These are phyloP conservation scores for Heliosperma pusillum DNA, from an alignment of 148 eudicot species.

Conservation along the genomic window DNA sequence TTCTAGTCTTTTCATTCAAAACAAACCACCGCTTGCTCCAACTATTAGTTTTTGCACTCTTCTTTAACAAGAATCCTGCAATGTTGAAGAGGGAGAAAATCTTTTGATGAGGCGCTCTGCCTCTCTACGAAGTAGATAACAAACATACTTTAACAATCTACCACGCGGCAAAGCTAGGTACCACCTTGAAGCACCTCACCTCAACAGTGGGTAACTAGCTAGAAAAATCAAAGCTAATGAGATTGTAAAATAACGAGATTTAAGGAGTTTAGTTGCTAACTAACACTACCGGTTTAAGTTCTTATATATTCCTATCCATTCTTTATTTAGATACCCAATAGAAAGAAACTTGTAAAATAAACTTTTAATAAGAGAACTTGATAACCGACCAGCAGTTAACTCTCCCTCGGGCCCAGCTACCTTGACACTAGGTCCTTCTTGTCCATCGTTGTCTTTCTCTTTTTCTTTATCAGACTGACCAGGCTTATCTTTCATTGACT, in stretches of 20 bases:
- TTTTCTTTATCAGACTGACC: conserved; percentile 33
- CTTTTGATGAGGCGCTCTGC: background rate
- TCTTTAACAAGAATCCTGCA: conserved; percentile 85
- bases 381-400: conserved; percentile 78
- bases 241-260: background rate
- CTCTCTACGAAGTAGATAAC: background rate
- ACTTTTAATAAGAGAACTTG: background rate
- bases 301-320: background rate
- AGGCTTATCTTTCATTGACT: conserved; percentile 80
- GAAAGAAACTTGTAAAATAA: background rate
- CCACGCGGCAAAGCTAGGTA: background rate
- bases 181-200: background rate
- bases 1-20: conserved; percentile 87
- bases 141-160: background rate
- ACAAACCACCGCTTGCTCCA: conserved; percentile 99
- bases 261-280: background rate
- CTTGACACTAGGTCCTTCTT: conserved; percentile 76
- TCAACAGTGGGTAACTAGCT: background rate
- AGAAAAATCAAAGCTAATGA: background rate
- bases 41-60: conserved; percentile 84
- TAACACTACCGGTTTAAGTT: background rate
- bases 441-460: conserved; percentile 74
- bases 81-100: background rate
- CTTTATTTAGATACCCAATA: background rate
- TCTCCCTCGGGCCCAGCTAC: conserved; percentile 91